Percentiles rank a stretch among this genome's conserved stretches.
Evolutionary conservation across 1,139 yeast genomes (phyloP).

Genomic region (Geotrichum reessii): DNA sequence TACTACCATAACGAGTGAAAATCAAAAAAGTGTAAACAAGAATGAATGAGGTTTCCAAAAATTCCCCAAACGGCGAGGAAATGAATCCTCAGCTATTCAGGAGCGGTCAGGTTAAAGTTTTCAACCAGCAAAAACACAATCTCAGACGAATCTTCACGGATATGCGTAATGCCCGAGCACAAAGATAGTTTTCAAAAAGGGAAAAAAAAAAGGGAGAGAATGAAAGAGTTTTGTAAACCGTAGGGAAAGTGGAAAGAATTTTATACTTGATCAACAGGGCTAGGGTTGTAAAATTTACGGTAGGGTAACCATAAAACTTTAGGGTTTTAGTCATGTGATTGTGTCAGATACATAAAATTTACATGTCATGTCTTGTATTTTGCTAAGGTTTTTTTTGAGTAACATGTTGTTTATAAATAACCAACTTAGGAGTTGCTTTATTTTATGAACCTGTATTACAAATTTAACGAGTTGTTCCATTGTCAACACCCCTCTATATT

Average conservation of each 20-base stretch:
- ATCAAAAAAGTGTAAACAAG: no score
- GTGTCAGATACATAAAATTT: no score
- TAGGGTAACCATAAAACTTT: no score
- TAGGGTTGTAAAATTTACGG: background rate
- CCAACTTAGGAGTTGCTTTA: no score
- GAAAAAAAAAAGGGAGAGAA: slow-evolving; percentile 38
- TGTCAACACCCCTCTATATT: no score
- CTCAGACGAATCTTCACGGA: slow-evolving; percentile 99
- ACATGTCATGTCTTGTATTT: no score
- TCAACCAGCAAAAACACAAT: slow-evolving; percentile 99
- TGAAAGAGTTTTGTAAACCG: background rate
- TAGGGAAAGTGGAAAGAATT: background rate
- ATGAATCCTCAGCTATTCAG: slow-evolving; percentile 46
- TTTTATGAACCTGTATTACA: no score
- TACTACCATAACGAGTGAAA: no score
- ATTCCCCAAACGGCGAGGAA: slow-evolving; percentile 2
- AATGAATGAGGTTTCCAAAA: background rate
- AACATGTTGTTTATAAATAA: no score
- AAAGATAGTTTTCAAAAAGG: slow-evolving; percentile 53
- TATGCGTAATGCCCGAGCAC: slow-evolving; percentile 99
- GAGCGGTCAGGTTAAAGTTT: slow-evolving; percentile 99
- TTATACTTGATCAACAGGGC: background rate
- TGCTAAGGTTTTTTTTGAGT: no score
- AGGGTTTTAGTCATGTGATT: no score
- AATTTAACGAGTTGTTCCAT: no score